Evolutionary conservation across 2,329 filamentous ascomycete genomes (phyloP).

Genomic region (Fusarium tupiense): DNA sequence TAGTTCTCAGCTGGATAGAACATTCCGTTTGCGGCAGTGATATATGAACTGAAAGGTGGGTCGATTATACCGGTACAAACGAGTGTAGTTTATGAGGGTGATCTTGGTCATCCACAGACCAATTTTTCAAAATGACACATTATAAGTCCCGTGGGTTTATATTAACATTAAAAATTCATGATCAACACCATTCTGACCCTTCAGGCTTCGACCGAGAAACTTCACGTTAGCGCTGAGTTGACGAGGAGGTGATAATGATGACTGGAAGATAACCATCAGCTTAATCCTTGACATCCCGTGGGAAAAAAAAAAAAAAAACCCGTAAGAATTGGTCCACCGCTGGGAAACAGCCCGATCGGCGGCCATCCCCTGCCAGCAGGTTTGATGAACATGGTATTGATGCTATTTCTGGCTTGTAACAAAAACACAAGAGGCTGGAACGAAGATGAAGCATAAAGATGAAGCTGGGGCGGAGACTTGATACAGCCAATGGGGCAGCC

Average conservation of each 20-base stretch:
- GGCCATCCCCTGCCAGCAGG: background rate
- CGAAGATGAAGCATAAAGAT: slow-evolving; percentile 37
- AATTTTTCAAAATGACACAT: background rate
- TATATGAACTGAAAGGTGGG: slow-evolving; percentile 2
- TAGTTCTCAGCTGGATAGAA: slow-evolving; percentile 8
- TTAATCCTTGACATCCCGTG: slow-evolving; percentile 20
- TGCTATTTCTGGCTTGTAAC: slow-evolving; percentile 39
- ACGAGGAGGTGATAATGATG: slow-evolving; percentile 20
- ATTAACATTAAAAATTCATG: slow-evolving; percentile 4
- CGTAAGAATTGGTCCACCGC: slow-evolving; percentile 27
- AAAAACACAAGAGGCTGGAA: slow-evolving; percentile 17
- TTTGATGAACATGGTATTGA: slow-evolving; percentile 12
- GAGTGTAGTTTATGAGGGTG: background rate
- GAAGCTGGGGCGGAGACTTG: slow-evolving; percentile 33
- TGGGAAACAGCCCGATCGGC: slow-evolving; percentile 34
- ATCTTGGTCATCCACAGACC: background rate
- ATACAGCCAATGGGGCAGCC: slow-evolving; percentile 34
- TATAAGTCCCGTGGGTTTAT: background rate
- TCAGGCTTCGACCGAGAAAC: slow-evolving; percentile 1
- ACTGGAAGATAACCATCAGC: slow-evolving; percentile 15
- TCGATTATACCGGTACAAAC: background rate
- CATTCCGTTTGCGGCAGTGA: background rate
- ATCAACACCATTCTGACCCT: slow-evolving; percentile 24
- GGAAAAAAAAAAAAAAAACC: slow-evolving; percentile 4
- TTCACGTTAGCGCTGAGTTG: slow-evolving; percentile 26